These are phyloP conservation scores for Neurospora sp. DNA, from an alignment of 495 filamentous ascomycete genomes.

Conservation along the genomic window DNA sequence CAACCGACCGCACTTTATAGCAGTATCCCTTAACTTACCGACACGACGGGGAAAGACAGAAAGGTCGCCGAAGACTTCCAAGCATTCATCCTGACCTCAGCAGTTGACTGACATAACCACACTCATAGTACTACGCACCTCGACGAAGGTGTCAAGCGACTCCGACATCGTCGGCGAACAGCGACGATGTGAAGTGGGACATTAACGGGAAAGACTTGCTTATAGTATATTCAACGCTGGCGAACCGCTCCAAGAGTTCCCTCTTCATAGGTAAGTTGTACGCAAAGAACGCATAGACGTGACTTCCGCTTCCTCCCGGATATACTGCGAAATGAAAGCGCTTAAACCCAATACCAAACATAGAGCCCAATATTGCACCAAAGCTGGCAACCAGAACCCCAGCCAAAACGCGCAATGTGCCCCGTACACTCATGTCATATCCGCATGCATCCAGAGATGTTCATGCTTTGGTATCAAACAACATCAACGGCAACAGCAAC, in stretches of 20 bases:
- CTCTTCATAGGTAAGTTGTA: neutral
- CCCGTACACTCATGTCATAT: neutral
- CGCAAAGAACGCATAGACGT: neutral
- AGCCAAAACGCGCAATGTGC: neutral
- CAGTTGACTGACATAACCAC: neutral
- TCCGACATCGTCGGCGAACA: neutral
- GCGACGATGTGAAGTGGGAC: neutral
- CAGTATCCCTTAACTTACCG: neutral
- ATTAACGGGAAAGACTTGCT: neutral
- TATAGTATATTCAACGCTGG: neutral
- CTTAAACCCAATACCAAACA: neutral
- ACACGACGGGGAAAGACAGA: constrained; percentile 21
- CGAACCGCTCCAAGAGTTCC: neutral
- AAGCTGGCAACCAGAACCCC: neutral
- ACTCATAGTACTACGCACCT: neutral
- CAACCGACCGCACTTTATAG: neutral
- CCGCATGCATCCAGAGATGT: neutral
- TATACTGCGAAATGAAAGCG: neutral
- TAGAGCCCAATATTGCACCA: neutral
- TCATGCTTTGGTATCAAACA: neutral
- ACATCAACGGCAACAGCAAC: neutral
- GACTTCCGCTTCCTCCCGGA: neutral
- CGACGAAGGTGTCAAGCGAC: neutral
- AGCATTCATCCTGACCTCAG: neutral
- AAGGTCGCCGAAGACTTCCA: constrained; percentile 39